Evolutionary conservation across 192 early-diverging fungal genomes (phyloP), one percentile per base, ranked within the genome.

Genomic region (Globomyces pollinis-pini): DNA sequence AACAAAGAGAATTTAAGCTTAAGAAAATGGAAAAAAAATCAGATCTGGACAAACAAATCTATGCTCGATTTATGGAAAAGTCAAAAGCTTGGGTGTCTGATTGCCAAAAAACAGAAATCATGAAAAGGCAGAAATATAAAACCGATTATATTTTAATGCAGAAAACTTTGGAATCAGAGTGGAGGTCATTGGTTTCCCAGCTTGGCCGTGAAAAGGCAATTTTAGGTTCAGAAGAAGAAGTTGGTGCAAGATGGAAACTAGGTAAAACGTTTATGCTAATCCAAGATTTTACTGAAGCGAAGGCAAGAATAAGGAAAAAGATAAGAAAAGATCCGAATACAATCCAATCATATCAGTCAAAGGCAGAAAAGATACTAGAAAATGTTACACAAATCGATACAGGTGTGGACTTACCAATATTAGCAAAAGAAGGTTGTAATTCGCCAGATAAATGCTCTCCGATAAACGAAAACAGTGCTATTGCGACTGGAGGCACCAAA

Each of bases 71-170:
- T 57, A 61, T 55, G 8, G 36, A 57, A 21, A 81, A 80, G 61
- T 84, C 84, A 23, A 36, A 61, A 1, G 54, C 41, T 0, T 86
- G 83, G 79, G 67, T 78, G 0, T 58, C 58, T 6, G 79, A 79
- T 21, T 80, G 85, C 21, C 74, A 85, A 55, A 71, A 79, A 34
- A 68, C 80, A 50, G 86, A 86, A 45, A 61, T 68, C 18, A 63
- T 64, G 26, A 69, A 78, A 21, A 81, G 78, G 39, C 72, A 71
- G 23, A 78, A 75, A 47, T 77, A 76, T 1, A 59, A 76, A 15
- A 82, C 83, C 58, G 84, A 87, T 42, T 73, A 75, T 50, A 68
- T 72, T 39, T 73, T 73, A 4, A 77, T 77, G 56, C 75, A 78
- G n/a, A 71, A 71, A 32, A 81, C 74, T 63, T 71, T 85, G 21